phyloP scores from a whole-genome alignment of 352 stramenopile species.

The Phytophthora pluvialis region DNA sequence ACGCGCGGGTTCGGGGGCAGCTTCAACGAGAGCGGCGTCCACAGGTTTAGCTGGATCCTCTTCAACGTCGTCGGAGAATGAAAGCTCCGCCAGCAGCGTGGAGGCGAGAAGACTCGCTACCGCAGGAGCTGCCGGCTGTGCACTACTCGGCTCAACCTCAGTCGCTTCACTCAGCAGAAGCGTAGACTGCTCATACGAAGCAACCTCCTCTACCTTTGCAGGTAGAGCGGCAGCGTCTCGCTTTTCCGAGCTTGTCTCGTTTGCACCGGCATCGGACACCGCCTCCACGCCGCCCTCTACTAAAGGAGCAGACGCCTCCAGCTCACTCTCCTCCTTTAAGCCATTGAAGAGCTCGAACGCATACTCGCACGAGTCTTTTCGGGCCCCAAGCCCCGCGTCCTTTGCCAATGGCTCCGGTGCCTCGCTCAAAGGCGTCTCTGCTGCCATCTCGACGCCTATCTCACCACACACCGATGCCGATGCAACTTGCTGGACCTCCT shows the following conservation, averaged over 20 bases:
- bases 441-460: constrained; percentile 1
- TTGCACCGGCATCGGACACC: neutral
- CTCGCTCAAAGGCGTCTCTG: neutral
- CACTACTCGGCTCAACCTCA: neutral
- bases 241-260: constrained; percentile 3
- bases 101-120: neutral
- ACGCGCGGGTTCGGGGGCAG: neutral
- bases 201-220: constrained; percentile 5
- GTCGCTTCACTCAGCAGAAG: neutral
- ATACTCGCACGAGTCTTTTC: constrained; percentile 29
- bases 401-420: neutral
- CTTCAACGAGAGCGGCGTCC: neutral
- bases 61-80: constrained; percentile 7
- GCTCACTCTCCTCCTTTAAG: constrained; percentile 2
- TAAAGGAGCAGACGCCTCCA: neutral
- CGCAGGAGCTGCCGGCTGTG: neutral
- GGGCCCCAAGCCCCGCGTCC: neutral
- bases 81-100: constrained; percentile 9
- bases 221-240: neutral
- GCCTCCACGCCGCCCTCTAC: neutral
- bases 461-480: neutral
- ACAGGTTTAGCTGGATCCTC: neutral
- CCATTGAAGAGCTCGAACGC: constrained; percentile 25
- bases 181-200: neutral
- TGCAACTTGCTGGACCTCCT: constrained; percentile 18